Conservation (phyloP, 176 grass and related monocot species). For the Avena eriantha region DNA sequence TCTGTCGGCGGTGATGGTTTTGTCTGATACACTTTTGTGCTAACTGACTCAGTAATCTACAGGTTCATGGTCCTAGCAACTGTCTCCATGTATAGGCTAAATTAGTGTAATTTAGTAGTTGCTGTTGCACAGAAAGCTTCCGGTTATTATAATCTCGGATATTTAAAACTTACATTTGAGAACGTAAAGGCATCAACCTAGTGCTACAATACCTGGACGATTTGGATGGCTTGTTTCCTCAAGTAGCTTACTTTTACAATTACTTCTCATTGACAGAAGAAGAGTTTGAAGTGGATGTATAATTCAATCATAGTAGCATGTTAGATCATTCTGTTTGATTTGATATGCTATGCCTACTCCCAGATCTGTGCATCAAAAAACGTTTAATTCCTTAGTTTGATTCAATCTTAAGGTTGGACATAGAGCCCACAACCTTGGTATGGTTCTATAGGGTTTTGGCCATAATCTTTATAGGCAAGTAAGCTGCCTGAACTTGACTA, state of each 20-base stretch:
- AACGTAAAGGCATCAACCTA: slow-evolving; percentile 11
- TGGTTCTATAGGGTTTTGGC: slow-evolving; percentile 7
- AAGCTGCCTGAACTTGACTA: slow-evolving; percentile 38
- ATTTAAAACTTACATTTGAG: slow-evolving; percentile 13
- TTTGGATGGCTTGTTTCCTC: slow-evolving; percentile 2
- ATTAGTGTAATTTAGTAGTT: slow-evolving; percentile 22
- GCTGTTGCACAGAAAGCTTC: not conserved
- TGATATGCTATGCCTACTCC: slow-evolving; percentile 40
- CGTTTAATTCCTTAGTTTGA: slow-evolving; percentile 19
- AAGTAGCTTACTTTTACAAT: slow-evolving; percentile 9
- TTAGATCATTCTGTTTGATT: slow-evolving; percentile 50
- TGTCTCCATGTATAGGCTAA: slow-evolving; percentile 22
- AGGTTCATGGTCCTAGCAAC: slow-evolving; percentile 6
- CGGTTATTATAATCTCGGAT: slow-evolving; percentile 31
- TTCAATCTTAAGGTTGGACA: slow-evolving; percentile 31
- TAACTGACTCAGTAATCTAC: slow-evolving; percentile 41
- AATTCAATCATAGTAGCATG: slow-evolving; percentile 41
- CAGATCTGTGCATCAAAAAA: slow-evolving; percentile 42
- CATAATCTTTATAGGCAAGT: slow-evolving; percentile 29
- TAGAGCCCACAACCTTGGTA: slow-evolving; percentile 21
- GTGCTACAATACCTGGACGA: not conserved
- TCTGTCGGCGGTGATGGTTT: slow-evolving; percentile 26
- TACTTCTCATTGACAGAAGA: not conserved
- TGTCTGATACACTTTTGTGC: slow-evolving; percentile 28
- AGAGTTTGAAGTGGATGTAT: slow-evolving; percentile 29